Conservation (phyloP, 1,284 basidiomycete genomes). For the Ceratobasidium sp. region DNA sequence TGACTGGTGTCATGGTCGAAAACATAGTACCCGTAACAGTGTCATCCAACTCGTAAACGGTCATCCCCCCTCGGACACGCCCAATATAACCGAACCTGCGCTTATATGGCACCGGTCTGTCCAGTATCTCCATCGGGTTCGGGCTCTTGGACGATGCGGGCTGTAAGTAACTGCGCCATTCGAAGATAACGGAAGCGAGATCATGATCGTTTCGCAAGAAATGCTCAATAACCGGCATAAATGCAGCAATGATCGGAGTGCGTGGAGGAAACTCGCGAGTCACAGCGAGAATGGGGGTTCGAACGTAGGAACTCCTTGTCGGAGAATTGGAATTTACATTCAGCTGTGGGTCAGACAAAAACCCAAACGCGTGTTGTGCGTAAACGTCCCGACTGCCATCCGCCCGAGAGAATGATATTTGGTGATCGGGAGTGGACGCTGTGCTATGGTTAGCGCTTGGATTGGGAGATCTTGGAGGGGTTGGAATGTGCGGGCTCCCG, state of each 20-base stretch:
- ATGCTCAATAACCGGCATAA: constrained; percentile 34
- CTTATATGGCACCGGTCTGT: constrained; percentile 36
- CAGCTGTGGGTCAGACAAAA: constrained; percentile 30
- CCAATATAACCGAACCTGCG: constrained; percentile 42
- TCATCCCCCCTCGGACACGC: constrained; percentile 25
- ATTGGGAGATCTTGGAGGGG: constrained; percentile 31
- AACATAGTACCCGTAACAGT: constrained; percentile 43
- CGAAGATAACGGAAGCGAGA: constrained; percentile 38
- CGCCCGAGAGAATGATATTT: constrained; percentile 36
- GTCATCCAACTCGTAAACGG: constrained; percentile 38
- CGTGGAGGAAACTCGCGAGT: constrained; percentile 33
- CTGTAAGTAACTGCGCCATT: constrained; percentile 40
- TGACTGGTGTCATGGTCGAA: constrained; percentile 27
- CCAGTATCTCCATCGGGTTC: constrained; percentile 23
- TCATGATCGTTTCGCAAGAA: constrained; percentile 40
- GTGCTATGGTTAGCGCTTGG: background rate
- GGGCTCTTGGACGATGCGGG: background rate
- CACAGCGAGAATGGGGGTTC: constrained; percentile 25
- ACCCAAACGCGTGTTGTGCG: constrained; percentile 30
- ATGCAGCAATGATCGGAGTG: constrained; percentile 15
- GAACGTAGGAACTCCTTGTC: constrained; percentile 24
- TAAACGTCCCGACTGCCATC: constrained; percentile 32
- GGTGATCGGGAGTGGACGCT: constrained; percentile 12
- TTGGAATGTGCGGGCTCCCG: constrained; percentile 28
- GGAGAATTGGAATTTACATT: constrained; percentile 29